These are phyloP conservation scores for Daldinia sp. DNA, from an alignment of 2,329 filamentous ascomycete species.

Conservation along the genomic window DNA sequence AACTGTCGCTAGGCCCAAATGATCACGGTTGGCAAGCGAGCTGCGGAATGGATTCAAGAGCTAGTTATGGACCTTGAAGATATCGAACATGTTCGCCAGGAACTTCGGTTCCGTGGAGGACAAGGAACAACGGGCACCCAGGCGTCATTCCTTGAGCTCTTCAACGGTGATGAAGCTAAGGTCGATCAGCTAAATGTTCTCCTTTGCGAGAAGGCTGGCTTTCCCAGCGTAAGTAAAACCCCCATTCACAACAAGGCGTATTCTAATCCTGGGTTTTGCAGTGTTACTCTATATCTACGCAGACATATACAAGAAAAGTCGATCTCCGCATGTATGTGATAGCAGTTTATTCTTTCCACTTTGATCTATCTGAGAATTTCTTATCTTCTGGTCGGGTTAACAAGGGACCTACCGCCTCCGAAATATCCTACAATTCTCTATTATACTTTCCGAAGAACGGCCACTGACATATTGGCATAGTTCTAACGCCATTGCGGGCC, in stretches of 20 bases:
- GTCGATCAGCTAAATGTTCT: slow-evolving; percentile 67
- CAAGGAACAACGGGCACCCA: slow-evolving; percentile 75
- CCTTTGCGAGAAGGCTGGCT: slow-evolving; percentile 68
- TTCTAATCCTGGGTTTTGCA: slow-evolving; percentile 45
- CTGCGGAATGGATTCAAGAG: slow-evolving; percentile 80
- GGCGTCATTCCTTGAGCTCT: slow-evolving; percentile 74
- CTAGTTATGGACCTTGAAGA: slow-evolving; percentile 80
- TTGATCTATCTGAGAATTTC: not conserved
- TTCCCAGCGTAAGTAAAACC: slow-evolving; percentile 51
- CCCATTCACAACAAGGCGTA: slow-evolving; percentile 58
- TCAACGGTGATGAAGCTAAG: slow-evolving; percentile 62
- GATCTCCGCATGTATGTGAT: slow-evolving; percentile 72
- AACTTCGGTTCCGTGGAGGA: slow-evolving; percentile 74
- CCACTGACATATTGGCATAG: not conserved
- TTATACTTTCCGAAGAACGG: not conserved
- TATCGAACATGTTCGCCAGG: slow-evolving; percentile 75
- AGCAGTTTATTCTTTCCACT: not conserved
- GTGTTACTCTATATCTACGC: slow-evolving; percentile 35
- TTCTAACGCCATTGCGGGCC: slow-evolving; percentile 81
- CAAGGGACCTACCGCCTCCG: no score
- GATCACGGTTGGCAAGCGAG: slow-evolving; percentile 70
- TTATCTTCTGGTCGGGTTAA: no score
- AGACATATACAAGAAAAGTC: slow-evolving; percentile 75
- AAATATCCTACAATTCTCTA: not conserved
- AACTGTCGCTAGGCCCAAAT: slow-evolving; percentile 57